Conservation (phyloP, 2,329 filamentous ascomycete genomes). For the Penicillium sclerotigenum region DNA sequence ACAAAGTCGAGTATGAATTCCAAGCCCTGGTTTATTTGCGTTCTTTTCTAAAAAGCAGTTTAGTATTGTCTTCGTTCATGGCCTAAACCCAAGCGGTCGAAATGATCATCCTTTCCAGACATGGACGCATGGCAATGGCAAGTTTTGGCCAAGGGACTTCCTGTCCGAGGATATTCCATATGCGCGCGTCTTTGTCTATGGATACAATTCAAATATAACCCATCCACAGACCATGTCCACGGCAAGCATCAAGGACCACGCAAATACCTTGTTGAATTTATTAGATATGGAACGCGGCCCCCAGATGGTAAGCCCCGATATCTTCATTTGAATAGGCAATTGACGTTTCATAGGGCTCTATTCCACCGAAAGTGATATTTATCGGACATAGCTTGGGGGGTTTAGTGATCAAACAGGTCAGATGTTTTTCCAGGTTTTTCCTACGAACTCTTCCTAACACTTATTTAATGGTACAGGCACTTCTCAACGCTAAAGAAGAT, state of each 20-base stretch:
- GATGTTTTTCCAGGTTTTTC: no score
- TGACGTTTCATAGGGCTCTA: constrained; percentile 5
- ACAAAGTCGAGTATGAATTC: constrained; percentile 29
- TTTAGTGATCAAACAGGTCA: constrained; percentile 33
- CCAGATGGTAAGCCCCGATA: constrained; percentile 18
- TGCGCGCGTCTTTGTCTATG: constrained; percentile 32
- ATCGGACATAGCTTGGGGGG: constrained; percentile 34
- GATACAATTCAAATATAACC: constrained; percentile 34
- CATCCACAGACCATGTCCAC: constrained; percentile 34
- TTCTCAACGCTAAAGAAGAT: constrained; percentile 36
- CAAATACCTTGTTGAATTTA: constrained; percentile 34
- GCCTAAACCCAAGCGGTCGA: constrained; percentile 30
- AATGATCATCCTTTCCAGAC: constrained; percentile 34
- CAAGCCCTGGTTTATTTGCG: no score
- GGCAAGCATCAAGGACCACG: constrained; percentile 35
- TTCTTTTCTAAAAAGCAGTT: neutral
- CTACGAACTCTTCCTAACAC: no score
- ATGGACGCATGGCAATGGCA: constrained; percentile 30
- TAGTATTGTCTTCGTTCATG: constrained; percentile 34
- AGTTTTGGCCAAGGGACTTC: constrained; percentile 22
- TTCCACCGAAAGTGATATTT: constrained; percentile 31
- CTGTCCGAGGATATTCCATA: constrained; percentile 28
- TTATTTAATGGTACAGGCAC: constrained; percentile 21
- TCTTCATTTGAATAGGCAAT: no score
- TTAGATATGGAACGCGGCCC: constrained; percentile 31